Evolutionary conservation across 352 stramenopile species (phyloP).

Genomic region (Pythium grandisporangium): DNA sequence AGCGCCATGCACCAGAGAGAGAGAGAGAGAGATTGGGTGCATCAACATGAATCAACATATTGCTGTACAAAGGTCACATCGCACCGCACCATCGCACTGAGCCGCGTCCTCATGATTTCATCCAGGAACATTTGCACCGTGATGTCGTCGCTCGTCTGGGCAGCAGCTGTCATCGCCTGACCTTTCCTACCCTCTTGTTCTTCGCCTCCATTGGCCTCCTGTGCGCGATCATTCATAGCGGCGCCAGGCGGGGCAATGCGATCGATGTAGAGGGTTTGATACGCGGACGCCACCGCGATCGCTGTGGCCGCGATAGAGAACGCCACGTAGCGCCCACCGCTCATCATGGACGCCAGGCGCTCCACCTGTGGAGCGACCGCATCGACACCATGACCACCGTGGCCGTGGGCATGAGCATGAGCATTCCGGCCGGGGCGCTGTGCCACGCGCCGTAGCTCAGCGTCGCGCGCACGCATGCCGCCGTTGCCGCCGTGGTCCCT

Average conservation of each 20-base stretch:
- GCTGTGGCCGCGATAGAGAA: constrained; percentile 46
- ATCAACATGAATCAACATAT: too few relatives aligned
- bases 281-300: constrained; percentile 36
- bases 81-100: constrained; percentile 38
- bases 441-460: too few relatives aligned
- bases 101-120: constrained; percentile 43
- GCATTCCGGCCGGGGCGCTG: too few relatives aligned
- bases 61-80: constrained; percentile 4
- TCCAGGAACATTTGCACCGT: constrained; percentile 15
- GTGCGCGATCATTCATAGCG: neutral
- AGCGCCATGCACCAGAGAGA: too few relatives aligned
- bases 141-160: neutral
- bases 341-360: constrained; percentile 31
- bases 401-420: too few relatives aligned
- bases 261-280: constrained; percentile 23
- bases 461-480: too few relatives aligned
- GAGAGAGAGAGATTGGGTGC: too few relatives aligned
- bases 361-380: constrained; percentile 10
- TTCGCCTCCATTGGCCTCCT: neutral
- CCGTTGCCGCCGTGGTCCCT: too few relatives aligned
- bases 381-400: too few relatives aligned
- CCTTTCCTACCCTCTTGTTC: too few relatives aligned
- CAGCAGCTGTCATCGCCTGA: neutral
- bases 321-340: constrained; percentile 47
- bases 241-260: neutral